Base-by-base conservation (phyloP, 345 rosid genomes). In the Melaleuca alternifolia region DNA sequence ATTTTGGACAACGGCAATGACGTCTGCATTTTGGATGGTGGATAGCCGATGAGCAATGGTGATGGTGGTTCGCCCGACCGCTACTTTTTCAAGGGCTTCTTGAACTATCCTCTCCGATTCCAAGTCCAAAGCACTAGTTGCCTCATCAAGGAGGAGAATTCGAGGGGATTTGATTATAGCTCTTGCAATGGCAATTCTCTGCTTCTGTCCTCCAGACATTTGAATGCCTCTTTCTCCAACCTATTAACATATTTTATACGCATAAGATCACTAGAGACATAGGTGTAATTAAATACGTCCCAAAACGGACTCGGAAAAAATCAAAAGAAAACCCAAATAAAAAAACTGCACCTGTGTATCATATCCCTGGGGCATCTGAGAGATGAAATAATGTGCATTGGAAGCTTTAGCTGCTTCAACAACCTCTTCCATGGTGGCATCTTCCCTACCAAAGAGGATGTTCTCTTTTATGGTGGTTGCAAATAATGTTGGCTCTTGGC, bases 121-220 rank as follows among this genome's bases (percentile, higher is more conserved):
- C 0, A 93, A 92, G 91, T 96, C 97, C 26, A 96, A 77, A 28
- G 97, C 97, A 11, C 97, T 95, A 11, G 95, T 95, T 83, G 98
- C 97, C 90, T 94, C 97, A 26, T 94, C 97, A 0, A 96, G 90
- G 52, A 96, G 93, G 23, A 95, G 93, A 85, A 94, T 91, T 28
- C 87, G 90, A 1, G 98, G 98, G 5, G 94, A 91, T 91, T 91
- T 96, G 84, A 94, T 94, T 23, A 94, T 89, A 5, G 97, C 96
- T 86, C 92, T 87, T 0, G 97, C 95, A 1, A 94, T 94, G 21
- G 95, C 95, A 2, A 95, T 95, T 85, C 96, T 92, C 62, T 95
- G 95, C 88, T 95, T 95, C 59, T 95, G 97, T 26, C 98, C 98
- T 84, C 96, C 97, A 9, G 97, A 94, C 95, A 94, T 90, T 81